Conservation (phyloP, 2,329 filamentous ascomycete genomes). For the Arthrobotrys sphaeroides region DNA sequence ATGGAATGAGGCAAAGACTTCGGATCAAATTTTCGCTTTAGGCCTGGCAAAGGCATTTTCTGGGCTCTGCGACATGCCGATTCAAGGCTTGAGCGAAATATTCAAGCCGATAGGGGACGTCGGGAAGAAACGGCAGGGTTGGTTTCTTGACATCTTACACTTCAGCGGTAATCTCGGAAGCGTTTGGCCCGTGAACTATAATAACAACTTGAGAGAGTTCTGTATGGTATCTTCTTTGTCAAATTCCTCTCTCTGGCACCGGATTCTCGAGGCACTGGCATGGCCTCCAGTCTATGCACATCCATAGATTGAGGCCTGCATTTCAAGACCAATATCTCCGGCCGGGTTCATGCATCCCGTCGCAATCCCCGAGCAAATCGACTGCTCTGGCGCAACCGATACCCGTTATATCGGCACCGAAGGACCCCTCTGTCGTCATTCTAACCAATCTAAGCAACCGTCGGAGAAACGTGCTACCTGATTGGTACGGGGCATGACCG, state of each 20-base stretch:
- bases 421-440: conserved; percentile 32
- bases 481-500: conserved; percentile 8
- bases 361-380: not conserved
- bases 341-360: not conserved
- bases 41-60: conserved; percentile 19
- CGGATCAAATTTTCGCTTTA: conserved; percentile 53
- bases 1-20: conserved; percentile 48
- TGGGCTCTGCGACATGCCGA: conserved; percentile 28
- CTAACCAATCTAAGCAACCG: conserved; percentile 39
- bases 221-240: not conserved
- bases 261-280: not conserved
- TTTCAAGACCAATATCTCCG: conserved; percentile 6
- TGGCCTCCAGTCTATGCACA: not conserved
- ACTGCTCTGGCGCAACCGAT: conserved; percentile 3
- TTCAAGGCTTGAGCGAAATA: conserved; percentile 45
- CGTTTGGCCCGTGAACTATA: not conserved
- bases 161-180: conserved; percentile 20
- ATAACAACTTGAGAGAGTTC: not conserved
- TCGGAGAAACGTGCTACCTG: conserved; percentile 37
- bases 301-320: not conserved
- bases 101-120: conserved; percentile 38
- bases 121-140: conserved; percentile 52
- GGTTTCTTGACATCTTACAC: not conserved
- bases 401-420: conserved; percentile 9
- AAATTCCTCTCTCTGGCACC: not conserved